These are phyloP conservation scores for Oryza longistaminata DNA, from an alignment of 176 grass and related monocot species.

Conservation along the genomic window DNA sequence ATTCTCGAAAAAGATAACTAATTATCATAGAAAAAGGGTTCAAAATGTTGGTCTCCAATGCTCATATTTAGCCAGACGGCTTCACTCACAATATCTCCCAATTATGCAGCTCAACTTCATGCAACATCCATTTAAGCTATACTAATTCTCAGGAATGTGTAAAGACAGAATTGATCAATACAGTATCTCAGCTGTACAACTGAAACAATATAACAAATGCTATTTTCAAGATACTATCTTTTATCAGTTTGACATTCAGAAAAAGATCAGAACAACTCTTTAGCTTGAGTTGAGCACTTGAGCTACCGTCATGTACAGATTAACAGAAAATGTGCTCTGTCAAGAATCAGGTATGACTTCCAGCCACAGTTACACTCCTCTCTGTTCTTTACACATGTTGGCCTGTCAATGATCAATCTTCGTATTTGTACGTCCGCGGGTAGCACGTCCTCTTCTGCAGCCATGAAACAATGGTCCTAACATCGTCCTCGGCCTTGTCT, in stretches of 20 bases:
- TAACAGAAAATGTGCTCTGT: background rate
- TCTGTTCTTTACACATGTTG: slow-evolving; percentile 10
- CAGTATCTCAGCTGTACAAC: background rate
- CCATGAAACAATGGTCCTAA: slow-evolving; percentile 40
- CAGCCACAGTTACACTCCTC: background rate
- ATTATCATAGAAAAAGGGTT: background rate
- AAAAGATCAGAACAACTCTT: background rate
- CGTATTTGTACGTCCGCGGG: slow-evolving; percentile 37
- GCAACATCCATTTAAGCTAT: background rate
- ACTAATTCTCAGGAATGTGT: background rate
- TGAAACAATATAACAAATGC: background rate
- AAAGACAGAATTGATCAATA: background rate
- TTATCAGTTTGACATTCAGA: slow-evolving; percentile 25
- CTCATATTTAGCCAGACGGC: background rate
- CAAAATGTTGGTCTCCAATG: background rate
- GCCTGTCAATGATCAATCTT: slow-evolving; percentile 9
- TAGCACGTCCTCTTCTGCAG: slow-evolving; percentile 40
- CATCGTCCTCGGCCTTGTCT: slow-evolving; percentile 22
- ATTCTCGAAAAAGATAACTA: too few relatives aligned
- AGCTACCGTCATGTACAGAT: background rate
- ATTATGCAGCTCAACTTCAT: background rate
- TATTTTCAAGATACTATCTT: background rate
- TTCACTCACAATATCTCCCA: background rate
- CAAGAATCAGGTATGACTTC: slow-evolving; percentile 20
- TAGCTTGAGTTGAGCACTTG: slow-evolving; percentile 8